Evolutionary conservation across 768 basidiomycete species (phyloP).

Genomic region (Pholiota molesta): DNA sequence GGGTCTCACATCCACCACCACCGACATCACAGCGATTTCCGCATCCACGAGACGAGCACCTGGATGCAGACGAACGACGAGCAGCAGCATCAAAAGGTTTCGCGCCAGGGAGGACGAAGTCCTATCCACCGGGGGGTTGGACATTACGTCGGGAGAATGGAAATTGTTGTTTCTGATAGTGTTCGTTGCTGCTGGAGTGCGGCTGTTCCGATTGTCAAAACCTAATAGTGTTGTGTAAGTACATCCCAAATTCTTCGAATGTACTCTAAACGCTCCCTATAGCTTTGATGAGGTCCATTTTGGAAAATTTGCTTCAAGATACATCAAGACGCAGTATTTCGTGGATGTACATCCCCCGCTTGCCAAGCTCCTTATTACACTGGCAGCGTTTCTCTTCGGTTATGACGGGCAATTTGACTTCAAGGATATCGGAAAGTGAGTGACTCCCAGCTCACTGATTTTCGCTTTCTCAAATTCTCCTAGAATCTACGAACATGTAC

Average conservation of each 20-base stretch:
- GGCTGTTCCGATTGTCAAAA: slow-evolving; percentile 82
- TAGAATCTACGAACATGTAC: slow-evolving; percentile 84
- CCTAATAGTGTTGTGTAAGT: slow-evolving; percentile 93
- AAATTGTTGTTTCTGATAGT: slow-evolving; percentile 70
- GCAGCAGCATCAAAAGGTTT: slow-evolving; percentile 71
- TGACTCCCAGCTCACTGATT: slow-evolving; percentile 9
- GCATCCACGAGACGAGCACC: slow-evolving; percentile 60
- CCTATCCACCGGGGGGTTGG: slow-evolving; percentile 61
- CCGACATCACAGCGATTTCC: slow-evolving; percentile 60
- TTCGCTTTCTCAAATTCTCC: slow-evolving; percentile 6
- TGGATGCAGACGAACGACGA: slow-evolving; percentile 76
- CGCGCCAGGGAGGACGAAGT: slow-evolving; percentile 47
- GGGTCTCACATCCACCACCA: slow-evolving; percentile 36
- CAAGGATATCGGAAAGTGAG: slow-evolving; percentile 95
- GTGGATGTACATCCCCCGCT: slow-evolving; percentile 97
- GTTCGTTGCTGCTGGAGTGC: slow-evolving; percentile 76
- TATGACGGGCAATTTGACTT: slow-evolving; percentile 96
- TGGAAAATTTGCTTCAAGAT: slow-evolving; percentile 94
- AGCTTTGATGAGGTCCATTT: slow-evolving; percentile 99
- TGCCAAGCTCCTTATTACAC: slow-evolving; percentile 93
- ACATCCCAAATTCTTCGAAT: slow-evolving; percentile 7
- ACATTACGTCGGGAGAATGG: slow-evolving; percentile 73
- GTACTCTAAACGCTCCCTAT: slow-evolving; percentile 2
- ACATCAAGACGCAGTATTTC: slow-evolving; percentile 90
- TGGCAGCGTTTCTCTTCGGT: slow-evolving; percentile 84